phyloP scores from a whole-genome alignment of 176 grass and related monocot genomes.

The Luzula sylvatica region DNA sequence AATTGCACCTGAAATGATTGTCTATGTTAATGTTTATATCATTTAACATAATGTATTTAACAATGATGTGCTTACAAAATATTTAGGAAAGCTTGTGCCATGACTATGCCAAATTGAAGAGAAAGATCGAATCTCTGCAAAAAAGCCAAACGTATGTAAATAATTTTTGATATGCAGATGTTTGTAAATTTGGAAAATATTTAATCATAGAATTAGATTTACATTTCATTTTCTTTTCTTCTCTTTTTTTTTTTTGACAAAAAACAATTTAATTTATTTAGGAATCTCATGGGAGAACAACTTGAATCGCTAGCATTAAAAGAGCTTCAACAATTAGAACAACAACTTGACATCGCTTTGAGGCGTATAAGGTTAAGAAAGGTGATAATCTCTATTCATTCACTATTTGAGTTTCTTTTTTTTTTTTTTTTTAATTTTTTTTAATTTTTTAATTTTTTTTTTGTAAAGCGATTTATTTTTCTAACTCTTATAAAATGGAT shows the following conservation, averaged over 20 bases:
- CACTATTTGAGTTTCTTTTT: neutral
- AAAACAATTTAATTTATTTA: conserved; percentile 12
- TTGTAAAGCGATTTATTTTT: too few species aligned
- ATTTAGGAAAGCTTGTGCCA: conserved; percentile 15
- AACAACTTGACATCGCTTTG: conserved; percentile 41
- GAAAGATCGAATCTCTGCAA: conserved; percentile 19
- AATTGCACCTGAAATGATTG: too few species aligned
- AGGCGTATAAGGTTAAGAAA: conserved; percentile 52
- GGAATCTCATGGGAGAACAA: conserved; percentile 66
- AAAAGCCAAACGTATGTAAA: conserved; percentile 21
- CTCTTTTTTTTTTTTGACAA: neutral
- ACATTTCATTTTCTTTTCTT: neutral
- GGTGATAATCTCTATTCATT: conserved; percentile 13
- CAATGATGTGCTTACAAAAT: conserved; percentile 6
- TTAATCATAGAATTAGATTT: too few species aligned
- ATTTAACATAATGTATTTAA: too few species aligned
- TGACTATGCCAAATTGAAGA: conserved; percentile 27
- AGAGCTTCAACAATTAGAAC: conserved; percentile 59
- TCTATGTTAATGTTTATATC: neutral
- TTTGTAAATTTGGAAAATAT: too few species aligned
- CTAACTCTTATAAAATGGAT: too few species aligned
- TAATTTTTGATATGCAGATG: neutral
- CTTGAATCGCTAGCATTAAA: conserved; percentile 31
- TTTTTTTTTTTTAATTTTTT: neutral
- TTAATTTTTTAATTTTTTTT: conserved; percentile 3